These are phyloP conservation scores for Peniophora sp. DNA, from an alignment of 1,284 basidiomycete genomes.

Conservation along the genomic window DNA sequence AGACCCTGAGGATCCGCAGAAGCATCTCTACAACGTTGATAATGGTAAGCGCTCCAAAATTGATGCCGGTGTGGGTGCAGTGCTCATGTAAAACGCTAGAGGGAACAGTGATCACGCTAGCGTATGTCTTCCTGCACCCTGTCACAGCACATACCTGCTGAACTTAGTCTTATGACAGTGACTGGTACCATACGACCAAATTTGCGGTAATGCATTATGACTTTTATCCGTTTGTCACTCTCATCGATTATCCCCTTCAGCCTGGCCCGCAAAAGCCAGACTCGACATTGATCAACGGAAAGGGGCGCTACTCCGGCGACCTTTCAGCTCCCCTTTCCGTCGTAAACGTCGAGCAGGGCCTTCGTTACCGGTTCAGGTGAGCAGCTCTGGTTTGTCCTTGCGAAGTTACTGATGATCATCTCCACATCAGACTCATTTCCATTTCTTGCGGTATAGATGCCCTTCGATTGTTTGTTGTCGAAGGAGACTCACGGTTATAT, in stretches of 20 bases:
- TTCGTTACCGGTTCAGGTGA: slow-evolving; percentile 23
- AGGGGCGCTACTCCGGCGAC: slow-evolving; percentile 30
- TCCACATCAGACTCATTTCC: slow-evolving; percentile 29
- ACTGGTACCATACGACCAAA: background rate
- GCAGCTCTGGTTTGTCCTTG: background rate
- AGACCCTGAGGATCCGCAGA: slow-evolving; percentile 31
- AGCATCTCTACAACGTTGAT: slow-evolving; percentile 31
- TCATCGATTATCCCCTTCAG: background rate
- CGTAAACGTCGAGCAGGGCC: slow-evolving; percentile 21
- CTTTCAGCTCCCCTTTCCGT: slow-evolving; percentile 24
- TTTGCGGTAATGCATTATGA: no score
- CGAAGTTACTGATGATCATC: slow-evolving; percentile 9
- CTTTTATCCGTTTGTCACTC: background rate
- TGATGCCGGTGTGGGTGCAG: background rate
- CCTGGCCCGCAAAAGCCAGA: slow-evolving; percentile 16
- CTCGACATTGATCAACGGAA: slow-evolving; percentile 40
- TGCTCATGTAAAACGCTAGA: background rate
- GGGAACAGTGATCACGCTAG: slow-evolving; percentile 26
- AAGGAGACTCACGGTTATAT: no score
- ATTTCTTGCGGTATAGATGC: slow-evolving; percentile 20
- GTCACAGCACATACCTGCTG: no score
- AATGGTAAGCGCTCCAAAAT: slow-evolving; percentile 19
- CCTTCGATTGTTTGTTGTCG: no score
- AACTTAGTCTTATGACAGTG: background rate
- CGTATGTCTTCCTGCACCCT: slow-evolving; percentile 15